Base-by-base conservation (phyloP, 345 rosid genomes). In the Hibiscus tridactylites region DNA sequence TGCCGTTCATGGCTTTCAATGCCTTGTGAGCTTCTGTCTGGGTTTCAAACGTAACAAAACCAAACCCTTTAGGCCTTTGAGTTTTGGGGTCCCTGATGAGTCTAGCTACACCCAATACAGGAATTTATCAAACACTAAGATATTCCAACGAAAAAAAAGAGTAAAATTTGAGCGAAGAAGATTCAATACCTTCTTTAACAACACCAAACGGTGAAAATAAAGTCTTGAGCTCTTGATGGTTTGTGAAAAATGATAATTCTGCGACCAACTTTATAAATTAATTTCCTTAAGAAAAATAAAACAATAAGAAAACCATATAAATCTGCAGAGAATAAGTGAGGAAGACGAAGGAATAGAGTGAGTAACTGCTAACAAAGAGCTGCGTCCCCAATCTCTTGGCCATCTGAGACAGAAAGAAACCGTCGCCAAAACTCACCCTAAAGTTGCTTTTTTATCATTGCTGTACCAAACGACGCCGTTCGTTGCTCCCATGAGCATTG, bases 1-100 rank as follows among this genome's bases (percentile, higher is more conserved):
- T 85, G 77, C 90, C 91, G 76, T 89, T 78, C 83, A 89, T 73
- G 75, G 82, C 75, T 81, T 87, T 83, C 73, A 88, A 17, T 9
- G 95, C 97, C 71, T 81, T 84, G 16, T 71, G 83, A 0, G 95
- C 93, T 13, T 88, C 91, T 37, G 54, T 50, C 69, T 84, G 88
- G 2, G 86, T 85, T 44, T 85, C 84, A 46, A 79, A 91, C 0
- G 85, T 81, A 37, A 89, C 79, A 61, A 91, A 91, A 35, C 95
- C 97, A 19, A 84, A 91, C 16, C 97, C 93, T 82, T 85, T 86
- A 12, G 89, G 89, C 74, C 90, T 86, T 74, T 73, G 82, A 5
- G 91, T 89, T 68, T 47, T 68, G 12, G 85, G 82, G 65, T 88
- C 89, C 17, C 26, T 72, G 17, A 86, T 73, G 39, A 89, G 65